Conservation (phyloP, 495 filamentous ascomycete species). For the Eremomyces bilateralis region DNA sequence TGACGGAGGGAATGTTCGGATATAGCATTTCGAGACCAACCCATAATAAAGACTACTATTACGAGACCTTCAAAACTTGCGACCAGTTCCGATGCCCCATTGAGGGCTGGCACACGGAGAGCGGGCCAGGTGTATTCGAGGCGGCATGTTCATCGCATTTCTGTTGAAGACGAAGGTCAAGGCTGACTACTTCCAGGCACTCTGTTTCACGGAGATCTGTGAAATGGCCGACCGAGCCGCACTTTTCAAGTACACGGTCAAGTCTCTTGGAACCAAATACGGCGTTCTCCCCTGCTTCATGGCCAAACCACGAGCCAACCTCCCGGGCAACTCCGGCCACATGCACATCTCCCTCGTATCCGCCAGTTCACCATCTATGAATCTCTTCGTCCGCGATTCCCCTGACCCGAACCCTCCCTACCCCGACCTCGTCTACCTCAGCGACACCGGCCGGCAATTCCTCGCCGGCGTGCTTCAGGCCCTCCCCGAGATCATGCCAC, state of each 20-base stretch:
- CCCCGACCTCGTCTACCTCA: conserved; percentile 55
- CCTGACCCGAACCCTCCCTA: conserved; percentile 43
- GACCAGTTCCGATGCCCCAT: conserved; percentile 60
- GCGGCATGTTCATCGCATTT: conserved; percentile 32
- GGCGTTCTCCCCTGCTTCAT: conserved; percentile 95
- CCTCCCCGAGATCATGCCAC: conserved; percentile 84
- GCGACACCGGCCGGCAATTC: conserved; percentile 80
- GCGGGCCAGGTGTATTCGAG: conserved; percentile 87
- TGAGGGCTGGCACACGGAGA: conserved; percentile 96
- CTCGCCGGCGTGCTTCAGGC: conserved; percentile 77
- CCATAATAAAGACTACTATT: conserved; percentile 89
- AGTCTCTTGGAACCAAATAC: conserved; percentile 61
- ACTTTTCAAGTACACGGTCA: conserved; percentile 79
- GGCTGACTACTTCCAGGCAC: conserved; percentile 24
- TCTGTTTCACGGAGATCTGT: conserved; percentile 65
- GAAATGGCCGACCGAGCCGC: conserved; percentile 79
- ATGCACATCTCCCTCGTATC: conserved; percentile 79
- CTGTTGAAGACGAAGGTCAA: not conserved
- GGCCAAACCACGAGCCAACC: conserved; percentile 82
- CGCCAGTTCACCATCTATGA: conserved; percentile 35
- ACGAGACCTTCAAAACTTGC: conserved; percentile 72
- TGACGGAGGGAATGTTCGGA: conserved; percentile 97
- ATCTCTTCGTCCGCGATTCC: conserved; percentile 55
- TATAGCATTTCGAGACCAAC: conserved; percentile 85
- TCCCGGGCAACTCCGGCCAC: conserved; percentile 87